These are phyloP conservation scores for Cytospora piceicola DNA, from an alignment of 2,329 filamentous ascomycete species.

Conservation along the genomic window DNA sequence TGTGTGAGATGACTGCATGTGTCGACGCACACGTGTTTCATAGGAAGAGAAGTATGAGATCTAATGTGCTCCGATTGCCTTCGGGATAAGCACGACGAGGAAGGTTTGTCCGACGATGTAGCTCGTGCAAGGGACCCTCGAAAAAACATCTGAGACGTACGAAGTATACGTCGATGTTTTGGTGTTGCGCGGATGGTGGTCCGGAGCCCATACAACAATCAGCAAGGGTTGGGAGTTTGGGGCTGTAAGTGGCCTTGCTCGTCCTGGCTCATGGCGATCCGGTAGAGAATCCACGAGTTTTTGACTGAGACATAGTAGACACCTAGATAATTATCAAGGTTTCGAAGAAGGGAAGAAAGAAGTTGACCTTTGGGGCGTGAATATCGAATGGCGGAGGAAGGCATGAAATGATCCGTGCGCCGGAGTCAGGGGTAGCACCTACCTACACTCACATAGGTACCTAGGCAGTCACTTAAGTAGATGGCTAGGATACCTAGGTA, in stretches of 20 bases:
- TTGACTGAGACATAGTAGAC: no score
- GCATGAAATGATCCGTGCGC: background rate
- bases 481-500: no score
- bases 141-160: slow-evolving; percentile 14
- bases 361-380: no score
- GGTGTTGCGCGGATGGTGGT: background rate
- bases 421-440: background rate
- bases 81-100: slow-evolving; percentile 5
- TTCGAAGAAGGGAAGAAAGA: no score
- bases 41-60: background rate
- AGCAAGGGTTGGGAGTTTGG: no score
- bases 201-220: background rate
- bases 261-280: no score
- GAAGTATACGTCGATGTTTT: no score
- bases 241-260: background rate
- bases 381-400: background rate
- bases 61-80: slow-evolving; percentile 6
- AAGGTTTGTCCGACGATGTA: background rate
- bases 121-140: background rate
- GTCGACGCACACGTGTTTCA: slow-evolving; percentile 16
- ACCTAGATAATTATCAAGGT: no score
- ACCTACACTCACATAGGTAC: no score
- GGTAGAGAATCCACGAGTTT: no score
- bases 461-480: no score
- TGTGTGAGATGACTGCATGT: slow-evolving; percentile 5